Conservation (phyloP, 345 rosid genomes). For the Trapa incisa region DNA sequence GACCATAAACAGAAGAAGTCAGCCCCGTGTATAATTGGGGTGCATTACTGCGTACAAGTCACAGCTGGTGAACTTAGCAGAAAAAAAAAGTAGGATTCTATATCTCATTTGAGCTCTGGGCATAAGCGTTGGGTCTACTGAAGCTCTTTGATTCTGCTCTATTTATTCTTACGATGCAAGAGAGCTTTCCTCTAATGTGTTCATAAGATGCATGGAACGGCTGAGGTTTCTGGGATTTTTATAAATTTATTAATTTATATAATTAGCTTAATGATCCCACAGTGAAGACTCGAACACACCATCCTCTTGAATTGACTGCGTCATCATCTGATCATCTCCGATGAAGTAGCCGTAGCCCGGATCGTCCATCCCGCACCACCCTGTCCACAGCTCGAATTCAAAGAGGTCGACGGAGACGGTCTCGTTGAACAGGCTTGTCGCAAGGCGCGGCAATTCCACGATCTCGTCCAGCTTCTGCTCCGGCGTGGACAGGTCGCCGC, state of each 20-base stretch:
- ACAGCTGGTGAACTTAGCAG: too few species aligned
- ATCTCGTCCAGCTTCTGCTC: constrained; percentile 64
- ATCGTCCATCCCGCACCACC: constrained; percentile 1
- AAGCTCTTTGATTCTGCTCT: too few species aligned
- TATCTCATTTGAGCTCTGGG: too few species aligned
- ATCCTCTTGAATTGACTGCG: constrained; percentile 13
- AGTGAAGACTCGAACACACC: constrained; percentile 25
- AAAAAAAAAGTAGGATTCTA: too few species aligned
- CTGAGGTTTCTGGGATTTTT: too few species aligned
- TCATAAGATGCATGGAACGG: too few species aligned
- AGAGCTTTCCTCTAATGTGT: too few species aligned
- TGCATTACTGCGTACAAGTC: too few species aligned
- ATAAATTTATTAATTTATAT: neutral
- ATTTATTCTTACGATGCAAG: too few species aligned
- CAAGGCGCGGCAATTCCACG: constrained; percentile 66
- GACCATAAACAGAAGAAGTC: too few species aligned
- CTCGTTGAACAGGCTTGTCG: constrained; percentile 43
- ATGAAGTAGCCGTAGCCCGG: constrained; percentile 4
- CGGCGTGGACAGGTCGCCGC: constrained; percentile 12
- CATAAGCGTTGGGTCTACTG: too few species aligned
- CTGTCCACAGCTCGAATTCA: constrained; percentile 22
- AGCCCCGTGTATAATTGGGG: too few species aligned
- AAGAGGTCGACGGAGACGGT: constrained; percentile 44
- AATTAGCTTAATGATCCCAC: constrained; percentile 27
- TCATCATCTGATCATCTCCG: constrained; percentile 13